These are phyloP conservation scores for Colletotrichum tamarilloi DNA, from an alignment of 2,329 filamentous ascomycete genomes.

Conservation along the genomic window DNA sequence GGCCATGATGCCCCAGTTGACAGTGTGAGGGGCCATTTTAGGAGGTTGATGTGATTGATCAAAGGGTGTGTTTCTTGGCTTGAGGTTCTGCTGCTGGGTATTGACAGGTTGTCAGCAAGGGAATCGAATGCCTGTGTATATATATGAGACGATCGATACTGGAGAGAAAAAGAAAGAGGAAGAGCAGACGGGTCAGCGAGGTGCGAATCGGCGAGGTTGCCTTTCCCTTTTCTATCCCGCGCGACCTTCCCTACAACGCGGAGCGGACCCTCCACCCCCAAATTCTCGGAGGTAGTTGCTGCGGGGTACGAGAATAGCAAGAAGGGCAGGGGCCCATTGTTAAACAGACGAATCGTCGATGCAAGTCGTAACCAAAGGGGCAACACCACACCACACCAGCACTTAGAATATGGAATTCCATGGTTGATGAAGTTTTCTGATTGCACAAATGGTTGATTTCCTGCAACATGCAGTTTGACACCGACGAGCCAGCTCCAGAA, in stretches of 20 bases:
- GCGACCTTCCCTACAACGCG: constrained; percentile 1
- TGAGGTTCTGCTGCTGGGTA: background rate
- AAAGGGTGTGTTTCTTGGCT: background rate
- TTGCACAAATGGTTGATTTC: background rate
- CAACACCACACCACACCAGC: background rate
- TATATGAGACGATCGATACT: background rate
- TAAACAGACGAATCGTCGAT: background rate
- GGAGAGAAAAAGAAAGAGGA: background rate
- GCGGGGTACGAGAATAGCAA: constrained; percentile 25
- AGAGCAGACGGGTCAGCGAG: background rate
- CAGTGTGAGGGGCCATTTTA: constrained; percentile 59
- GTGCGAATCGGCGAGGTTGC: constrained; percentile 9
- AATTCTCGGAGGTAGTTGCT: constrained; percentile 21
- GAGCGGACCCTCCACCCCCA: constrained; percentile 3
- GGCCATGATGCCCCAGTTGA: constrained; percentile 71
- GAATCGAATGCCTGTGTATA: background rate
- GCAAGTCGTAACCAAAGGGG: background rate
- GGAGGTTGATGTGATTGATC: background rate
- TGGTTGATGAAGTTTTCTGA: no score
- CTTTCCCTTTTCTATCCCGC: constrained; percentile 22
- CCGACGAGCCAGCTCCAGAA: background rate
- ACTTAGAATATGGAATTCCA: background rate
- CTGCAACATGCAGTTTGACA: background rate
- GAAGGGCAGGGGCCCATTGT: background rate
- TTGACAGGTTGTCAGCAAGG: background rate